Conservation (phyloP, 73 alveolate species). For the Paraurostyla sp. region DNA sequence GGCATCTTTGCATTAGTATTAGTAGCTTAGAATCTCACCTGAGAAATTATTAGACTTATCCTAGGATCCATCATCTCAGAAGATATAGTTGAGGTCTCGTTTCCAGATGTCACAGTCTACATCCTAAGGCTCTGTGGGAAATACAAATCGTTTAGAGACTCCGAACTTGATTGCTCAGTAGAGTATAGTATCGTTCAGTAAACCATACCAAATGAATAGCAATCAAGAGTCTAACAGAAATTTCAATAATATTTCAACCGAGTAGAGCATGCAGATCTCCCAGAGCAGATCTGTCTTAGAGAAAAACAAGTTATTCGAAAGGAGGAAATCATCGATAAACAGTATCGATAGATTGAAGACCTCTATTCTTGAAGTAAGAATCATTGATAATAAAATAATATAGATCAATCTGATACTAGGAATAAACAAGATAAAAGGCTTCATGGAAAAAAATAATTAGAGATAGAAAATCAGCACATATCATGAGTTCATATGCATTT, state of each 20-base stretch:
- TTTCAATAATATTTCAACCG: background rate
- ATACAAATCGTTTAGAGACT: background rate
- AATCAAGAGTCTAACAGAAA: background rate
- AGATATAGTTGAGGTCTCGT: no score
- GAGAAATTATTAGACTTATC: no score
- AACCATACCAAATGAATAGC: background rate
- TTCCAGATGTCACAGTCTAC: background rate
- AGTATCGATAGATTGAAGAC: slow-evolving; percentile 14
- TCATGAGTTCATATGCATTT: background rate
- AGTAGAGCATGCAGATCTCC: slow-evolving; percentile 7
- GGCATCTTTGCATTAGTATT: no score
- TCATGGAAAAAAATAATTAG: slow-evolving; percentile 18
- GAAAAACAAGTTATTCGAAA: background rate
- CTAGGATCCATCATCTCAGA: no score
- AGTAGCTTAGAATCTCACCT: background rate
- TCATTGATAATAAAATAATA: background rate
- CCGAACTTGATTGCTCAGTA: background rate
- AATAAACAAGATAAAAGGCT: background rate
- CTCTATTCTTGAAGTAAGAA: slow-evolving; percentile 30
- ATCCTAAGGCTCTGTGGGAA: background rate
- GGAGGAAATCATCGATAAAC: background rate
- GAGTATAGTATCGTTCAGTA: background rate
- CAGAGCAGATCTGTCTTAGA: no score
- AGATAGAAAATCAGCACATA: background rate
- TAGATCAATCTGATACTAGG: slow-evolving; percentile 33